Evolutionary conservation across 345 rosid genomes (phyloP).

Genomic region (Dipteronia dyeriana): DNA sequence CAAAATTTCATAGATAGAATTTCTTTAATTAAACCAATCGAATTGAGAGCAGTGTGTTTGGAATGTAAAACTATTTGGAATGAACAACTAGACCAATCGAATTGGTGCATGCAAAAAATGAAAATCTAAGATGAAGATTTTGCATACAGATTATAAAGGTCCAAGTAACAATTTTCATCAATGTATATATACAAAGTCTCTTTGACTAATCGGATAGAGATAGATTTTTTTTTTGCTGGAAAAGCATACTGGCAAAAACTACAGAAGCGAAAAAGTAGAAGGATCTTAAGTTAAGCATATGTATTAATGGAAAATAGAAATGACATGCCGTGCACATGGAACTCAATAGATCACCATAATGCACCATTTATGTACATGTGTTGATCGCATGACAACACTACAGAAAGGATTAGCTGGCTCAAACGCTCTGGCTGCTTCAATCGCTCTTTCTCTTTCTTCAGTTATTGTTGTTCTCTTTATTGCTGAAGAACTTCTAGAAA

Average conservation of each 20-base stretch:
- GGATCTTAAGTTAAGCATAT: not conserved
- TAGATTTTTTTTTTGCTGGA: too few species aligned
- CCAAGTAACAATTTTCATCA: too few species aligned
- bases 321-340: not conserved
- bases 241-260: constrained; percentile 79
- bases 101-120: too few species aligned
- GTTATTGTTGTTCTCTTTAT: constrained; percentile 67
- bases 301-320: not conserved
- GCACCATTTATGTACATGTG: constrained; percentile 66
- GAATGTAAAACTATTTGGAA: too few species aligned
- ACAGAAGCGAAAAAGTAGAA: constrained; percentile 15
- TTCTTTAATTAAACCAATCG: too few species aligned
- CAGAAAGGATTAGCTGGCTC: constrained; percentile 70
- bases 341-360: constrained; percentile 58
- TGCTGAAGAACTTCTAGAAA: constrained; percentile 68
- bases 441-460: constrained; percentile 67
- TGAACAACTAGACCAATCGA: too few species aligned
- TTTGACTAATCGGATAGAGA: too few species aligned
- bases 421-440: constrained; percentile 67
- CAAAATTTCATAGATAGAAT: too few species aligned
- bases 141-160: too few species aligned
- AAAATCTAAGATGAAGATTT: too few species aligned
- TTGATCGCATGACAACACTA: constrained; percentile 71
- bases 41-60: too few species aligned
- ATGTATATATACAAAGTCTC: too few species aligned